Percentiles rank a stretch among this genome's conserved stretches.
phyloP scores from a whole-genome alignment of 768 basidiomycete genomes.

The Lentinula boryana region DNA sequence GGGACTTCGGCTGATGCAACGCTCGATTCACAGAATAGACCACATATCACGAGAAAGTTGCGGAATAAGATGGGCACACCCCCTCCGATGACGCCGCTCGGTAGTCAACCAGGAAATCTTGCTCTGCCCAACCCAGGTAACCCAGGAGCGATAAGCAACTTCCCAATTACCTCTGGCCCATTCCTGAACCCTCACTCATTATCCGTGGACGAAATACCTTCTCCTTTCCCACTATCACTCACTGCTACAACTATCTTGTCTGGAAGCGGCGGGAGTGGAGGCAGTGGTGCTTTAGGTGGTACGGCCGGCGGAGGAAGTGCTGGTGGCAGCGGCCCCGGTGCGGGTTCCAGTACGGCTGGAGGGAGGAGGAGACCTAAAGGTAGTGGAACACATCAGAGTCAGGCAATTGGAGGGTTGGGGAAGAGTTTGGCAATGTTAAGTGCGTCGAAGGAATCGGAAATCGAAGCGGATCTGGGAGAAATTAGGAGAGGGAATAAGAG shows the following conservation, averaged over 20 bases:
- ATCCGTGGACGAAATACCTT: slow-evolving; percentile 80
- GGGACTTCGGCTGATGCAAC: slow-evolving; percentile 70
- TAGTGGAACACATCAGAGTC: slow-evolving; percentile 45
- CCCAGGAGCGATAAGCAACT: slow-evolving; percentile 27
- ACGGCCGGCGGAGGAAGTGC: slow-evolving; percentile 13
- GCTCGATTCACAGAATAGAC: slow-evolving; percentile 69
- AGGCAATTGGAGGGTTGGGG: slow-evolving; percentile 63
- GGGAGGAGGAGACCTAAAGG: slow-evolving; percentile 49
- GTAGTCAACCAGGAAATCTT: slow-evolving; percentile 19
- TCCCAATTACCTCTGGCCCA: slow-evolving; percentile 63
- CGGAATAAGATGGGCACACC: slow-evolving; percentile 77
- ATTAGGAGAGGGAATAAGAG: slow-evolving; percentile 73
- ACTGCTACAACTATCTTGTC: slow-evolving; percentile 44
- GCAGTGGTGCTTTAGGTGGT: slow-evolving; percentile 21
- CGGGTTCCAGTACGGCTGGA: slow-evolving; percentile 23
- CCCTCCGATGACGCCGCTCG: slow-evolving; percentile 67
- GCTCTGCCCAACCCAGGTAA: slow-evolving; percentile 28
- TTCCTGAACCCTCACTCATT: slow-evolving; percentile 81
- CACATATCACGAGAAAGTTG: slow-evolving; percentile 79
- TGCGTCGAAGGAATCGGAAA: slow-evolving; percentile 58
- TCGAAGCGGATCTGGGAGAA: slow-evolving; percentile 72
- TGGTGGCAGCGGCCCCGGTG: slow-evolving; percentile 26
- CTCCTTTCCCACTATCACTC: slow-evolving; percentile 75
- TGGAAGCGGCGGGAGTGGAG: slow-evolving; percentile 18
- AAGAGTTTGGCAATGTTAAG: slow-evolving; percentile 61